A percentile compares a stretch with the other conserved stretches of the same genome.
Conservation (phyloP, 768 basidiomycete genomes). For the Basidioascus undulatus region DNA sequence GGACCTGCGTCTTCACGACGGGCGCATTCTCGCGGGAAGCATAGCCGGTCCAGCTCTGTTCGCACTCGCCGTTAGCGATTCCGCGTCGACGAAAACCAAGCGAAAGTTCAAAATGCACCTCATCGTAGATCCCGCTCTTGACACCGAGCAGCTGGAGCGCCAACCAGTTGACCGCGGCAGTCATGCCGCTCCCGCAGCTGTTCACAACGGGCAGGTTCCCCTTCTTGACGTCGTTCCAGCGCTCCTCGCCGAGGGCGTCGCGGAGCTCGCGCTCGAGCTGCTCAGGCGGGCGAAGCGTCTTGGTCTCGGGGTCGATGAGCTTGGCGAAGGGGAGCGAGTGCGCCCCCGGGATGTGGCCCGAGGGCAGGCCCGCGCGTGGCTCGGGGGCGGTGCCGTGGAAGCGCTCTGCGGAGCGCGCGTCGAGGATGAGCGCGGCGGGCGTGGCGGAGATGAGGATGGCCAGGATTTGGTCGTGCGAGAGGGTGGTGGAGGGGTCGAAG, state of each 20-base stretch:
- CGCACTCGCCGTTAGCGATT: no score
- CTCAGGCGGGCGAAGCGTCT: constrained; percentile 30
- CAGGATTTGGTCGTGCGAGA: background rate
- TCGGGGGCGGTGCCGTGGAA: constrained; percentile 64
- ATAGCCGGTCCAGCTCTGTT: no score
- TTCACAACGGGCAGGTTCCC: constrained; percentile 28
- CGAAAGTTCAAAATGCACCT: constrained; percentile 31
- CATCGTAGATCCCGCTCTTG: constrained; percentile 59
- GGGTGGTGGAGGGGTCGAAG: background rate
- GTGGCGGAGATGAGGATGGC: background rate
- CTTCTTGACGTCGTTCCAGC: constrained; percentile 32
- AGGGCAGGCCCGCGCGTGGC: constrained; percentile 62
- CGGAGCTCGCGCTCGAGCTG: constrained; percentile 38
- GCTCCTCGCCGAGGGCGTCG: constrained; percentile 36
- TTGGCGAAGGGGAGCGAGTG: constrained; percentile 52
- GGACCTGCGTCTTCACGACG: no score
- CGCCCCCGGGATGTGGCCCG: constrained; percentile 79
- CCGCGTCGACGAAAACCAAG: no score
- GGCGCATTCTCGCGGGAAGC: no score
- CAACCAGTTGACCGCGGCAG: constrained; percentile 82
- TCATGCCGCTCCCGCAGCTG: constrained; percentile 93
- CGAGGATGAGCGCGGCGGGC: background rate
- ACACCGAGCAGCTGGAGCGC: constrained; percentile 53
- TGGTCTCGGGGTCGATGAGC: constrained; percentile 15
- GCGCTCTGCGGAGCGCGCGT: constrained; percentile 20